Base-by-base conservation (phyloP, 2,329 filamentous ascomycete species). In the Penicillium sp. region DNA sequence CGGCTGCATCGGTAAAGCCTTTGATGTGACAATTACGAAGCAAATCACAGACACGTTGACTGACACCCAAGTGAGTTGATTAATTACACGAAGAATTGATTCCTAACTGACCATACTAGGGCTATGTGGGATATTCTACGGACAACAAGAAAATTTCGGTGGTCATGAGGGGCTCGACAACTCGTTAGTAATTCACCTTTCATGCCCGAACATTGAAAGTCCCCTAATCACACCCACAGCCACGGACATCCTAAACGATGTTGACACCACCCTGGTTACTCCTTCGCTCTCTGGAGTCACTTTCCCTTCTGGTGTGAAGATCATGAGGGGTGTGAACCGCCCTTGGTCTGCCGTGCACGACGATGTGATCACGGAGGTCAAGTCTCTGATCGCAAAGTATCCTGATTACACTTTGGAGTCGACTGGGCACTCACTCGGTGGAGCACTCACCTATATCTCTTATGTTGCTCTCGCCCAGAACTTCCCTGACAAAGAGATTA, bases 11-110 rank as follows among this genome's bases (percentile, higher is more conserved):
- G 58, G 56, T 13, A 54, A 44, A 7, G 66, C 66, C 4, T 69
- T 68, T 26, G 66, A 69, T 56, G 58, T 68, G 10, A 67, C 54
- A 12, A 65, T 69, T 42, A 69, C 66, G 17, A 65, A 64, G 50
- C 55, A 58, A 13, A 58, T 69, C 20, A 13, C 58, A 23, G 55
- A 68, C 27, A 6, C 36, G 1, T 9, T 50, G 4, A 68, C 66
- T 7, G 60, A 64, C 37, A 66, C 66, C 6, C 55, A 68, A 49
- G 63, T 60, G 6, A 7, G 24, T 10, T 18, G 18, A 33, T 13
- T 9, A 7, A n/a, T 18, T 9, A 17, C 2, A 7, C 2, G 13
- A 24, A 4, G 5, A 23, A 20, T 13, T 5, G 3, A 23, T 9
- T 13, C 36, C 18, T 12, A 1, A 29, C 30, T 55, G 9, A 52